Evolutionary conservation across 768 basidiomycete species (phyloP).

Genomic region (Termitomyces eurrhizus): DNA sequence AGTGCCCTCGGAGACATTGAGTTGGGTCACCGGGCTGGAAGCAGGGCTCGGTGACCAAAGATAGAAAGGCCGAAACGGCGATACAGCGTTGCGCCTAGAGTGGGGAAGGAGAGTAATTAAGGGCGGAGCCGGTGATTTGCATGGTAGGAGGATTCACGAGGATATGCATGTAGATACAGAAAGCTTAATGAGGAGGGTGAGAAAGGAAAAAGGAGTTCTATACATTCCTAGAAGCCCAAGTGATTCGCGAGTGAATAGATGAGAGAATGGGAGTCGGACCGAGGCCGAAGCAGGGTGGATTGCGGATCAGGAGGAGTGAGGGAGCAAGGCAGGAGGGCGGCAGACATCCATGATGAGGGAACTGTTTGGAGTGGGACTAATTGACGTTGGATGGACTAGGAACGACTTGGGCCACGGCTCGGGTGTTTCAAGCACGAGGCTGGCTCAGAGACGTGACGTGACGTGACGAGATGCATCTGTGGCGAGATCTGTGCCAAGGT

Average conservation of each 20-base stretch:
- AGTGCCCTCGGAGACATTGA: background rate
- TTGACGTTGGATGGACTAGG: background rate
- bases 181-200: background rate
- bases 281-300: background rate
- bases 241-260: background rate
- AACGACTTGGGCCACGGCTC: background rate
- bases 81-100: background rate
- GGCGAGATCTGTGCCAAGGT: conserved; percentile 4
- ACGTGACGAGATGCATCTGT: conserved; percentile 4
- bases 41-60: background rate
- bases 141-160: background rate
- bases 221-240: background rate
- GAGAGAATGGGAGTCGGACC: background rate
- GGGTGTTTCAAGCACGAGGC: background rate
- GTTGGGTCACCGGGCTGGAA: background rate
- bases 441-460: background rate
- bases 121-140: background rate
- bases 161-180: background rate
- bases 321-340: no score
- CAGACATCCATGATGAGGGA: no score
- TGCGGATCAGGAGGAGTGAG: background rate
- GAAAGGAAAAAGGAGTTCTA: background rate
- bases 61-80: background rate
- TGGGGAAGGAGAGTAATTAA: background rate
- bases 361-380: no score